These are phyloP conservation scores for Parastagonospora nodorum DNA, from an alignment of 2,329 filamentous ascomycete genomes.

Conservation along the genomic window DNA sequence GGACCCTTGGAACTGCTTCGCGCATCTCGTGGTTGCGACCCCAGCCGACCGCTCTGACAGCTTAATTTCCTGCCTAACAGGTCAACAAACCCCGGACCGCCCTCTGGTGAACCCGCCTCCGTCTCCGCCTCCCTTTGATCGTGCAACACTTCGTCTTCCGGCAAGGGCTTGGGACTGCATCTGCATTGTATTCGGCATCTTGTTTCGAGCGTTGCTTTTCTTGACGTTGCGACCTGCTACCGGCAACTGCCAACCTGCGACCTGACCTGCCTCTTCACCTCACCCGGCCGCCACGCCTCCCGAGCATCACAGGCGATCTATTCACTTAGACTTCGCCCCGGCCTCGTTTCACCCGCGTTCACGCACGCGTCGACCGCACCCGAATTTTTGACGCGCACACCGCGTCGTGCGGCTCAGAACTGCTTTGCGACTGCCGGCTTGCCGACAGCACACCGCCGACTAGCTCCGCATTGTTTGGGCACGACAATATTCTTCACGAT, in stretches of 20 bases:
- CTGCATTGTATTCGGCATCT: constrained; percentile 15
- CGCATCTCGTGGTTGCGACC: background rate
- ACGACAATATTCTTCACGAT: constrained; percentile 31
- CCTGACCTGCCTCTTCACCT: constrained; percentile 10
- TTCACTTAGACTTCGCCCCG: constrained; percentile 47
- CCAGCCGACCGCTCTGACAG: background rate
- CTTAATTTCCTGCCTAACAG: background rate
- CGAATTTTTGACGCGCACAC: constrained; percentile 14
- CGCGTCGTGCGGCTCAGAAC: constrained; percentile 11
- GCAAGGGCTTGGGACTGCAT: constrained; percentile 11
- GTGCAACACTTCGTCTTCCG: constrained; percentile 8
- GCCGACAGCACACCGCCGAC: constrained; percentile 13
- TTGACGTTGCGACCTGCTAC: constrained; percentile 13
- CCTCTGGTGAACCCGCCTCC: too few relatives aligned
- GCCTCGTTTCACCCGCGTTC: constrained; percentile 25
- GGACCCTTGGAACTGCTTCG: too few relatives aligned
- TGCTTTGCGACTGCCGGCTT: constrained; percentile 2
- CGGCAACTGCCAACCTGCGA: constrained; percentile 6
- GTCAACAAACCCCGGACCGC: too few relatives aligned
- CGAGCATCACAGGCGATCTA: constrained; percentile 42
- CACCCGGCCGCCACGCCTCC: constrained; percentile 12
- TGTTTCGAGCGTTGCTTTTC: constrained; percentile 23
- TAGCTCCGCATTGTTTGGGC: constrained; percentile 22
- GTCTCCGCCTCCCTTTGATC: constrained; percentile 6
- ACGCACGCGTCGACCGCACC: constrained; percentile 10